Base-by-base conservation (phyloP, 2,329 filamentous ascomycete genomes). In the Botrytis elliptica region DNA sequence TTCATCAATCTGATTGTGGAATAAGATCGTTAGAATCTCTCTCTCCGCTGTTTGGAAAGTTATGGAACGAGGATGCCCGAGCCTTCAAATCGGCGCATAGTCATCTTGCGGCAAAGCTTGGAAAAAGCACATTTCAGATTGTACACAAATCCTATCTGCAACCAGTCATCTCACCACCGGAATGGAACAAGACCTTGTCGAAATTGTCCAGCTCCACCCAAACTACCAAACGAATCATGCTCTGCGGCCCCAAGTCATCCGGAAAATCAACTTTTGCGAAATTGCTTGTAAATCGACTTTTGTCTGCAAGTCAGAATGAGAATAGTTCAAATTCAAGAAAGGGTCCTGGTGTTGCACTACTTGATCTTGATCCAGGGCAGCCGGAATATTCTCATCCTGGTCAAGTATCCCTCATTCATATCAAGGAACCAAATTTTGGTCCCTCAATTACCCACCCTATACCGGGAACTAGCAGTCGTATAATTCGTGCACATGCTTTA, bases 301-400 rank as follows among this genome's bases (percentile, higher is more conserved):
- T 93, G 78, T 78, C 78, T 72, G 70, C 44, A 49, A 57, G n/a
- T 38, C 42, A 49, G 25, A 65, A 72, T 46, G 70, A 63, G 20
- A 40, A 52, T 44, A 49, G 36, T 14, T 46, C 55, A 16, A 65
- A 64, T 46, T 74, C 14, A 75, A 60, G 7, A 70, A 73, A 44
- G 25, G 74, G 75, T 73, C 75, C 77, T 77, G 81, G 79, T 33
- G 82, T 68, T 84, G 91, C 40, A 86, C 85, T 72, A 84, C 85
- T 96, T 10, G 93, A 96, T 77, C 85, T 95, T 16, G 93, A 96
- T 79, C 91, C 92, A 0, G 91, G 90, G 0, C 92, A 94, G 78
- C 92, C 93, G 4, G 93, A 95, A 79, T 94, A 92, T 80, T 88
- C 88, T 0, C 86, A 90, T 1, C 88, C 90, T 0, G 92, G 93